Evolutionary conservation across 257 asterid species (phyloP), one percentile per base, ranked within the genome.

Genomic region (Ilex aquifolium): DNA sequence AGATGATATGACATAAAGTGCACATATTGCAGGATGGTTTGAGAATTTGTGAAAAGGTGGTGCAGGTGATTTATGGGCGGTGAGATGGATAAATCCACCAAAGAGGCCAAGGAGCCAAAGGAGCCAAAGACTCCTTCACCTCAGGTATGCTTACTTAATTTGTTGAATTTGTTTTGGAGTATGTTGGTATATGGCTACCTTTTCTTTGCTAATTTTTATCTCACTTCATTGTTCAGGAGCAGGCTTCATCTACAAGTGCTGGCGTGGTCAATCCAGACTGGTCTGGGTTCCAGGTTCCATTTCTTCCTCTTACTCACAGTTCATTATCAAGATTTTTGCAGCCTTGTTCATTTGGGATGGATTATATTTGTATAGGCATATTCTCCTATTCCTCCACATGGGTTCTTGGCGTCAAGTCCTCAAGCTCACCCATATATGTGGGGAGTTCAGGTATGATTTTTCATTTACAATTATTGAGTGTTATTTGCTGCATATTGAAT

Each of bases 341-440:
- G 67, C 31, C 31, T 44, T 21, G 8, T 64, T 62, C 16, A 31
- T 32, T 40, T 48, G 6, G 31, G 32, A 27, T 16, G 64, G 17
- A n/a, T 63, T 74, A 55, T 76, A 64, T 61, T 64, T 56, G 15
- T 74, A 78, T 82, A 88, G 97, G 82, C 92, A 9, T 90, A 83
- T 77, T 80, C 97, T 53, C 95, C 85, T 40, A 78, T 91, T 78
- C 96, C 91, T 71, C 95, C 97, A 44, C 95, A 74, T 65, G 97
- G 96, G 59, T 91, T 69, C 79, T 32, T 91, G 87, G 85, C 91
- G 13, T 75, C 97, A 55, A 83, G 79, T 75, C 95, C 97, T 61
- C 96, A 91, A 75, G 79, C 88, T 5, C 96, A 91, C 76, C 96
- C 95, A 49, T 88, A 91, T 63, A 88, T 91, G 97, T 91, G 97